A percentile compares a stretch with the other conserved stretches of the same genome.
phyloP scores from a whole-genome alignment of 2,329 filamentous ascomycete genomes.

The Neofusicoccum kwambonambiense region DNA sequence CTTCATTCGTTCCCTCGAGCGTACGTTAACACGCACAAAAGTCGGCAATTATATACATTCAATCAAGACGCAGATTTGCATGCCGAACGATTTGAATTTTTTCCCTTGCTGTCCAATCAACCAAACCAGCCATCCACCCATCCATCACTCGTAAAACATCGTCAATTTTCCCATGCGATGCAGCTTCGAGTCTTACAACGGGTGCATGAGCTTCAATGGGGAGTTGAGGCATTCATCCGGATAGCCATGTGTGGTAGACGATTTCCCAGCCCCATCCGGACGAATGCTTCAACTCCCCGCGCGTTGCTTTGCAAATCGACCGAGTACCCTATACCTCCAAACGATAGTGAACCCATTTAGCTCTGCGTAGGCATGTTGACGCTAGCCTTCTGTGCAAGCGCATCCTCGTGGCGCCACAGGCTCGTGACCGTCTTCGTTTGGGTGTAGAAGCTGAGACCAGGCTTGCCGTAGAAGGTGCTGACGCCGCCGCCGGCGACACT shows the following conservation, averaged over 20 bases:
- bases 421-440: slow-evolving; percentile 97
- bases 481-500: slow-evolving; percentile 87
- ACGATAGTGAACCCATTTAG: not conserved
- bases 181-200: not conserved
- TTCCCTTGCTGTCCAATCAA: too few relatives aligned
- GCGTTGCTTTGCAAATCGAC: too few relatives aligned
- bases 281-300: too few relatives aligned
- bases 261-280: too few relatives aligned
- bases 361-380: slow-evolving; percentile 80
- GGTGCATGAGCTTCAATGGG: too few relatives aligned
- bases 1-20: too few relatives aligned
- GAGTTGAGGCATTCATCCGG: too few relatives aligned
- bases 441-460: slow-evolving; percentile 91
- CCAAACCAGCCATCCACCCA: not conserved
- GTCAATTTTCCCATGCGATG: not conserved
- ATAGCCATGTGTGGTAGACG: too few relatives aligned
- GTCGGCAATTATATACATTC: too few relatives aligned
- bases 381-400: slow-evolving; percentile 77
- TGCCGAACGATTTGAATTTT: not conserved
- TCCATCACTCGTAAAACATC: not conserved
- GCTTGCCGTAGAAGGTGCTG: slow-evolving; percentile 92
- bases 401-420: slow-evolving; percentile 84
- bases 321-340: not conserved
- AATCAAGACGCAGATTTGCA: not conserved
- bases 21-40: too few relatives aligned